Conservation (phyloP, 805 yeast species). For the Kodamaea sagamina region DNA sequence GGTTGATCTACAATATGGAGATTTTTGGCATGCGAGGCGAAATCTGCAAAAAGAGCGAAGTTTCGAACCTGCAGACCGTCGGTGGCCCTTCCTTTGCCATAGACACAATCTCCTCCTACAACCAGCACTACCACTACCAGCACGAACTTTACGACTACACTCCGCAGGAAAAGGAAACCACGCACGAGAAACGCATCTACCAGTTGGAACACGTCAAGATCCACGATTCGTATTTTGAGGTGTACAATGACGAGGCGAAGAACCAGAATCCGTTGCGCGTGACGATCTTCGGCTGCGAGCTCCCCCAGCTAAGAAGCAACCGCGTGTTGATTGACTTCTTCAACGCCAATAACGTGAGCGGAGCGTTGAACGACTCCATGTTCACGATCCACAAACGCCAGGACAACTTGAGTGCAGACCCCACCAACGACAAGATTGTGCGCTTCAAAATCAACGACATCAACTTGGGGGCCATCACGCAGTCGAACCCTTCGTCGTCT, state of each 20-base stretch:
- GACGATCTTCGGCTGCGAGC: conserved; percentile 63
- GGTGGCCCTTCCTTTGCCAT: background rate
- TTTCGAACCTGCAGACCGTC: background rate
- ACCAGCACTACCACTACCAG: conserved; percentile 34
- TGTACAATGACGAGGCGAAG: conserved; percentile 28
- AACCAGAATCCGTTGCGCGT: conserved; percentile 42
- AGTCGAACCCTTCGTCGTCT: conserved; percentile 38
- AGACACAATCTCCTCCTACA: conserved; percentile 20
- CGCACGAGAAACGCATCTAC: conserved; percentile 27
- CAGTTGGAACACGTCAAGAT: conserved; percentile 44
- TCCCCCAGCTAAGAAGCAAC: conserved; percentile 59
- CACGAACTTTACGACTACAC: conserved; percentile 32
- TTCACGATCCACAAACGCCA: conserved; percentile 79
- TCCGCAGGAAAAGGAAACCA: conserved; percentile 10
- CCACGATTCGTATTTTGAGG: conserved; percentile 51
- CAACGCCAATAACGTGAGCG: conserved; percentile 69
- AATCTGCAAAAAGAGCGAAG: conserved; percentile 17
- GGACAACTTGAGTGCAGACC: conserved; percentile 46
- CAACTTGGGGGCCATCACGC: conserved; percentile 35
- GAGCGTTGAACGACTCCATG: conserved; percentile 72
- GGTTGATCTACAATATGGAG: conserved; percentile 51
- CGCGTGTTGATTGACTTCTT: conserved; percentile 66
- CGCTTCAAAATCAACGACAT: conserved; percentile 46
- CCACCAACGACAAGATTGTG: conserved; percentile 30
- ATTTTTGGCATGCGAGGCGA: conserved; percentile 50